Percentiles rank a stretch among this genome's conserved stretches.
Evolutionary conservation across 352 stramenopile species (phyloP).

Genomic region (Globisporangium megalacanthum): DNA sequence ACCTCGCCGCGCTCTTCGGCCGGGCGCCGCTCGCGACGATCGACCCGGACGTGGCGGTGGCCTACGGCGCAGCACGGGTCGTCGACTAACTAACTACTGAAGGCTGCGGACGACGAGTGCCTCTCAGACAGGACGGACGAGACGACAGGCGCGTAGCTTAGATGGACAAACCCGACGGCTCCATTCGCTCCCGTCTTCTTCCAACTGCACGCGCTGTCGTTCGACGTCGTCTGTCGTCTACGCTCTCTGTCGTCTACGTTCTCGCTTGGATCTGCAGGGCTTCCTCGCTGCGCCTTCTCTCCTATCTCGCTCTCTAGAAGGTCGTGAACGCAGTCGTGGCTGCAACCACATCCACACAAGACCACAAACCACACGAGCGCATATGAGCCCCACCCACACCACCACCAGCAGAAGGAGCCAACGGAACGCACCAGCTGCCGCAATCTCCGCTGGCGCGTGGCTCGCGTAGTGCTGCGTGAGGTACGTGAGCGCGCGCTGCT

Average conservation of each 20-base stretch:
- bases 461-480: constrained; percentile 35
- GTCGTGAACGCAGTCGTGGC: constrained; percentile 24
- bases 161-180: neutral
- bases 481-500: constrained; percentile 37
- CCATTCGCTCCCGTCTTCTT: neutral
- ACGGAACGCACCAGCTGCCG: constrained; percentile 28
- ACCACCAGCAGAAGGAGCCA: neutral
- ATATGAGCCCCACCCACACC: neutral
- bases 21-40: constrained; percentile 44
- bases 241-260: neutral
- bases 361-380: no score
- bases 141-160: neutral
- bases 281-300: no score
- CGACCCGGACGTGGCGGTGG: constrained; percentile 64
- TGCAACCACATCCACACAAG: constrained; percentile 5
- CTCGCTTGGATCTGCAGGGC: no score
- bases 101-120: neutral
- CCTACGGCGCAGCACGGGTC: constrained; percentile 49
- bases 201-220: no score
- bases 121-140: no score
- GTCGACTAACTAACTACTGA: constrained; percentile 40
- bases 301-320: constrained; percentile 12
- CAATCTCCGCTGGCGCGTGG: constrained; percentile 32
- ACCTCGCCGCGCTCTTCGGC: constrained; percentile 44
- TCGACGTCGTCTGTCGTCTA: neutral